Base-by-base conservation (phyloP, 2,329 filamentous ascomycete genomes). In the Triangularia setosa region DNA sequence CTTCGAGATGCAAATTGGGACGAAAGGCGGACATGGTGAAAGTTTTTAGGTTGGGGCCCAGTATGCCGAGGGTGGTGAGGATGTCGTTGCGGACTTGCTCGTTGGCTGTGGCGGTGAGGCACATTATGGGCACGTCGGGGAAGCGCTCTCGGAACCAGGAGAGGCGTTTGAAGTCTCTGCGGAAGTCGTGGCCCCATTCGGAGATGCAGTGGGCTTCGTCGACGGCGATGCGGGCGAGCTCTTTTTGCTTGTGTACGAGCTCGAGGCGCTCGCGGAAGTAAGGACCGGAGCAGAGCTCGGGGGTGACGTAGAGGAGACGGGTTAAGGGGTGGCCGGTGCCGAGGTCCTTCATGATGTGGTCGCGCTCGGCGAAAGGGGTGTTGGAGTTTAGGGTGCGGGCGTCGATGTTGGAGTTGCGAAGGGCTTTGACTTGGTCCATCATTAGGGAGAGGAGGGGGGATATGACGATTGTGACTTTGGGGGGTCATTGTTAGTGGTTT, bases 141-240 rank as follows among this genome's bases (percentile, higher is more conserved):
- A 95, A 93, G 5, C 87, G 87, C 58, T 87, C 83, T 70, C 91
- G 89, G 79, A 98, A 95, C 87, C 92, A 97, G 1, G 86, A 89
- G 6, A 98, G 83, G 21, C 90, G 86, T 73, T 95, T 93, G 77
- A 97, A 98, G 64, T 93, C 91, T 35, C 89, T 91, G n/a, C 94
- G 90, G 74, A 98, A 98, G 76, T 98, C 94, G 75, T 98, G 93
- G 1, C 94, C 94, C 94, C 94, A 97, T 87, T 97, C 93, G 24
- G 92, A 96, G 70, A 98, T 96, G 75, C 94, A 98, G 76, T 98
- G 94, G 1, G 94, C 94, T 78, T 98, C 94, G 73, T 98, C 94
- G 64, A 98, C 88, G 57, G 91, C 94, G 68, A 98, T 87, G 14
- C 94, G 87, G 9, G 90, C 89, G n/a, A 98, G 84, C 77, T 97